Conservation (phyloP, 306 rosid species). For the Lathyrus oleraceus region DNA sequence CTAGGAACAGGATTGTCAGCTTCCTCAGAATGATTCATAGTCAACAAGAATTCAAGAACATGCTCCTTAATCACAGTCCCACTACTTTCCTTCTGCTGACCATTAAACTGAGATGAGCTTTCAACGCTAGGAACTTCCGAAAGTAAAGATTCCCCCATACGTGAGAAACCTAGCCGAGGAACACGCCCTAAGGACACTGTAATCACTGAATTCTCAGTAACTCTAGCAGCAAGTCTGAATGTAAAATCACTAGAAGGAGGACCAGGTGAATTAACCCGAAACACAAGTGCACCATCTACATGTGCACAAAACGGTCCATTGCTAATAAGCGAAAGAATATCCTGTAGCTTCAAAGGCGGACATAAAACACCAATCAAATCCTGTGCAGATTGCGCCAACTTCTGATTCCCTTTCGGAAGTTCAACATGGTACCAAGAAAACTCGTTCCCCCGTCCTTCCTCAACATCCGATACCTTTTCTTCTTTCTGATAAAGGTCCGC, state of each 20-base stretch:
- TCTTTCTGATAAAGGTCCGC: conserved; percentile 47
- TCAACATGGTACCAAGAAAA: conserved; percentile 99
- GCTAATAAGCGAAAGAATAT: conserved; percentile 94
- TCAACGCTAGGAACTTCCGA: conserved; percentile 90
- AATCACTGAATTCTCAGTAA: conserved; percentile 75
- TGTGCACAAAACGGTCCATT: conserved; percentile 98
- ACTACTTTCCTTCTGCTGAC: conserved; percentile 54
- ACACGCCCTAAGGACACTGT: conserved; percentile 92
- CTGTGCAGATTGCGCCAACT: conserved; percentile 79
- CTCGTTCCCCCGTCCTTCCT: conserved; percentile 66
- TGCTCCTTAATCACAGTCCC: conserved; percentile 85
- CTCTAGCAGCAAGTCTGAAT: conserved; percentile 87
- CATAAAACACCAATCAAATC: conserved; percentile 80
- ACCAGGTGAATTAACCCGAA: conserved; percentile 95
- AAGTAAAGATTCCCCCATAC: conserved; percentile 75
- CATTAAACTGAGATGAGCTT: conserved; percentile 49
- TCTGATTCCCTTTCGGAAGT: conserved; percentile 80
- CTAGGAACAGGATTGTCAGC: conserved; percentile 92
- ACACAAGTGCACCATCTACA: conserved; percentile 89
- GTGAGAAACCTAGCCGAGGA: conserved; percentile 88
- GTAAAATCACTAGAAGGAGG: conserved; percentile 85
- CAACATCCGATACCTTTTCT: conserved; percentile 46
- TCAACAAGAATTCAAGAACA: conserved; percentile 91
- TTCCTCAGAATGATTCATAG: conserved; percentile 97
- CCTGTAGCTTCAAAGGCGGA: conserved; percentile 95